Conservation (phyloP, 306 rosid genomes). For the Malus fusca region DNA sequence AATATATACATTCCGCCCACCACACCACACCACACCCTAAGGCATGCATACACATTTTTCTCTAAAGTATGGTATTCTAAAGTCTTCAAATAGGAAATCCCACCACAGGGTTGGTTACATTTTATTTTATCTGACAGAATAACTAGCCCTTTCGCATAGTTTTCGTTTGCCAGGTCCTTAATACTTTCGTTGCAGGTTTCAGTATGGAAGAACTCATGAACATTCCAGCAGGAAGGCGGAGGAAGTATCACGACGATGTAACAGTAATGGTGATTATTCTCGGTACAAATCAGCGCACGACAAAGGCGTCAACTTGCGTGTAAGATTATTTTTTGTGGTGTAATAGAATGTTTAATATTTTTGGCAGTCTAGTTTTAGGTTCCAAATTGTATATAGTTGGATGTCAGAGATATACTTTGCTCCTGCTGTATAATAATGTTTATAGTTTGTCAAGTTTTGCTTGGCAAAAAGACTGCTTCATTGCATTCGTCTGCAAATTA, state of each 20-base stretch:
- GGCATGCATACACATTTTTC: background rate
- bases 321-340: slow-evolving; percentile 18
- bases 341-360: background rate
- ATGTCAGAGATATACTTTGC: background rate
- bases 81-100: background rate
- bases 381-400: slow-evolving; percentile 16
- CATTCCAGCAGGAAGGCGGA: slow-evolving; percentile 83
- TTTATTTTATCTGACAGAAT: background rate
- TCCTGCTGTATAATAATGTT: background rate
- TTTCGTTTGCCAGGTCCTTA: background rate
- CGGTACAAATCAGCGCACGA: slow-evolving; percentile 80
- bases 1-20: no score
- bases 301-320: slow-evolving; percentile 77
- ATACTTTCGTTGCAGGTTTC: slow-evolving; percentile 51
- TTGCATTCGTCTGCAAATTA: background rate
- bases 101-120: background rate
- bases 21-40: background rate
- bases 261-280: slow-evolving; percentile 82
- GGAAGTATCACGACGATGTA: slow-evolving; percentile 95
- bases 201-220: slow-evolving; percentile 87
- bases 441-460: slow-evolving; percentile 5
- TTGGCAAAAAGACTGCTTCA: background rate
- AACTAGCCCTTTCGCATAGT: background rate
- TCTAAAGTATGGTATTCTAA: background rate
- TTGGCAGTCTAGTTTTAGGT: background rate